A percentile compares a stretch with the other conserved stretches of the same genome.
Conservation (phyloP, 495 filamentous ascomycete species). For the Penicillium nucicola region DNA sequence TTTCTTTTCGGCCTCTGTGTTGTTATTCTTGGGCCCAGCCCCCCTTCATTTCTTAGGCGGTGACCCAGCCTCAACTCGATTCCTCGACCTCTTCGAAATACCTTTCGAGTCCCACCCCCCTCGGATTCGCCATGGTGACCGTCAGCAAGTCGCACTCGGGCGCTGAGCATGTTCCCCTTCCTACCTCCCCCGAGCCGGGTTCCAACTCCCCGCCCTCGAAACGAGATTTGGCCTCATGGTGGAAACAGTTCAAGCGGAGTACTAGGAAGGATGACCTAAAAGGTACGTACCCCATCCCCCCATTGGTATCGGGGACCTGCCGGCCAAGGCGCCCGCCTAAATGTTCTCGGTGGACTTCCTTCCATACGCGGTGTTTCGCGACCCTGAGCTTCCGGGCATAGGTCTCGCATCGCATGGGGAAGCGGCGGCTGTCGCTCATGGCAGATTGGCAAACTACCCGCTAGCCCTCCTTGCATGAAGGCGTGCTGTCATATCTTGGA, state of each 20-base stretch:
- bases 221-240: constrained; percentile 85
- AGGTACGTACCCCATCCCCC: constrained; percentile 62
- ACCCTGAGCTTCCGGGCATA: background rate
- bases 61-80: constrained; percentile 30
- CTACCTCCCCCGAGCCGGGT: constrained; percentile 33
- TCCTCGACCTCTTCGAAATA: background rate
- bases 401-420: background rate
- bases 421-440: background rate
- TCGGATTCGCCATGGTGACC: constrained; percentile 37
- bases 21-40: constrained; percentile 42
- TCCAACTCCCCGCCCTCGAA: constrained; percentile 64
- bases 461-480: background rate
- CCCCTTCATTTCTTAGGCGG: constrained; percentile 40
- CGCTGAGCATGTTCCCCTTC: constrained; percentile 29
- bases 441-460: background rate
- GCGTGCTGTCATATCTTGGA: background rate
- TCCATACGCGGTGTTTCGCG: constrained; percentile 6
- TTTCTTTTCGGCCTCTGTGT: background rate
- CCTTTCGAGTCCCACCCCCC: constrained; percentile 5
- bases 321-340: background rate
- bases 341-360: background rate
- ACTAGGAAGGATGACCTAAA: constrained; percentile 73
- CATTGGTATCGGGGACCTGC: background rate
- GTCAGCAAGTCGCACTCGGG: constrained; percentile 40
- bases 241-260: constrained; percentile 80